phyloP scores from a whole-genome alignment of 2,329 filamentous ascomycete genomes.

The Cyclaneusma minus region DNA sequence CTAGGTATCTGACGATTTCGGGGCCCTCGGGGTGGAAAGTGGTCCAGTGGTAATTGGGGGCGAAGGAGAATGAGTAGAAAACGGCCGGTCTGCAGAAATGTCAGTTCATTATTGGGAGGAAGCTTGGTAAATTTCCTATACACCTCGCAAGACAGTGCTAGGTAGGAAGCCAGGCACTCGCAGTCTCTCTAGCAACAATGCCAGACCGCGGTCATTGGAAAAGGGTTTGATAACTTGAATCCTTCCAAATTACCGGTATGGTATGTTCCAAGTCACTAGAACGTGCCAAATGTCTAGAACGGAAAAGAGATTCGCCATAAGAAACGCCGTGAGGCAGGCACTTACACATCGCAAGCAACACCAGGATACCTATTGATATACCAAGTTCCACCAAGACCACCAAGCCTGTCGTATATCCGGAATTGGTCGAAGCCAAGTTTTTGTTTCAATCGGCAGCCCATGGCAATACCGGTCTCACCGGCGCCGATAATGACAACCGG shows the following conservation, averaged over 20 bases:
- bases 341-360: conserved; percentile 33
- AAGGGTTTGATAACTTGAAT: background rate
- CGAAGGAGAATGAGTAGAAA: conserved; percentile 41
- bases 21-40: conserved; percentile 28
- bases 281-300: no score
- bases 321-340: background rate
- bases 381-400: conserved; percentile 43
- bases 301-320: no score
- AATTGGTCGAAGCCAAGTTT: conserved; percentile 39
- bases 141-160: no score
- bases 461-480: conserved; percentile 41
- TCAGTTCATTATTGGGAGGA: no score
- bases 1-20: conserved; percentile 34
- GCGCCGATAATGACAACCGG: conserved; percentile 40
- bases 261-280: no score
- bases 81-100: conserved; percentile 28
- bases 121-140: no score
- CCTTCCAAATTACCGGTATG: no score
- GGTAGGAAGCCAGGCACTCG: background rate
- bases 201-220: background rate
- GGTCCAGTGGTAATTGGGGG: conserved; percentile 34
- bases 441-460: conserved; percentile 38
- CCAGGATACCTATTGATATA: conserved; percentile 43
- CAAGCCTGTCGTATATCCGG: conserved; percentile 38
- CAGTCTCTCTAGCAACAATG: background rate